Evolutionary conservation across 1,284 basidiomycete genomes (phyloP).

Genomic region (Meira nashicola): DNA sequence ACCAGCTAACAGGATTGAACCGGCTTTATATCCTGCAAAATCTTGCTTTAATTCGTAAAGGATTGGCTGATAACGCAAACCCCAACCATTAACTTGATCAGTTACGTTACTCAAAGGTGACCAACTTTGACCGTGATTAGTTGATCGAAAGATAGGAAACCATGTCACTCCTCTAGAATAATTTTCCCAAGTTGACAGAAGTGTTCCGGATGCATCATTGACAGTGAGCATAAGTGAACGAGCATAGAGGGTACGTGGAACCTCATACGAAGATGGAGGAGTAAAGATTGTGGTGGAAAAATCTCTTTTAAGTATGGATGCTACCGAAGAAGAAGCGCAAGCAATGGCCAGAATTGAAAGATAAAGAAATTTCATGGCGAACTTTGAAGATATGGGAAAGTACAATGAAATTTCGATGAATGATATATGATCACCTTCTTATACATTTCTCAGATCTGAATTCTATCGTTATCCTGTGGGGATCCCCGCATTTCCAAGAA

Average conservation of each 20-base stretch:
- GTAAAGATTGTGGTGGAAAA: slow-evolving; percentile 21
- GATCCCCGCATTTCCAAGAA: too few species aligned
- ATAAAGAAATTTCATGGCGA: too few species aligned
- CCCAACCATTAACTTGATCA: slow-evolving; percentile 44
- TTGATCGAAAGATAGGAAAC: slow-evolving; percentile 29
- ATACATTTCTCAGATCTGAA: too few species aligned
- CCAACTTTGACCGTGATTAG: slow-evolving; percentile 24
- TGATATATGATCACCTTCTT: too few species aligned
- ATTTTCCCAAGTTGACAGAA: slow-evolving; percentile 24
- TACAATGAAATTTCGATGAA: too few species aligned
- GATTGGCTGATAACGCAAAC: slow-evolving; percentile 52
- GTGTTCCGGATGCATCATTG: slow-evolving; percentile 21
- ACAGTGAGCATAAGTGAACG: slow-evolving; percentile 18
- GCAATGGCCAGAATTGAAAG: too few species aligned
- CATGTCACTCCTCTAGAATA: slow-evolving; percentile 18
- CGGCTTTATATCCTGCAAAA: slow-evolving; percentile 41
- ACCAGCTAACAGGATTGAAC: slow-evolving; percentile 52
- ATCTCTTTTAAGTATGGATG: too few species aligned
- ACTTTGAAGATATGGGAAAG: too few species aligned
- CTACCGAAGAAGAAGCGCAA: too few species aligned
- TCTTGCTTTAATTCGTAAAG: slow-evolving; percentile 43
- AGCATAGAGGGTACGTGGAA: slow-evolving; percentile 21
- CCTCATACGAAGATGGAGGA: slow-evolving; percentile 20
- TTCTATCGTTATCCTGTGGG: too few species aligned
- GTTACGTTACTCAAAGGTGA: slow-evolving; percentile 17